Evolutionary conservation across 805 yeast genomes (phyloP).

Genomic region (Vanderwaltozyma tropicalis): DNA sequence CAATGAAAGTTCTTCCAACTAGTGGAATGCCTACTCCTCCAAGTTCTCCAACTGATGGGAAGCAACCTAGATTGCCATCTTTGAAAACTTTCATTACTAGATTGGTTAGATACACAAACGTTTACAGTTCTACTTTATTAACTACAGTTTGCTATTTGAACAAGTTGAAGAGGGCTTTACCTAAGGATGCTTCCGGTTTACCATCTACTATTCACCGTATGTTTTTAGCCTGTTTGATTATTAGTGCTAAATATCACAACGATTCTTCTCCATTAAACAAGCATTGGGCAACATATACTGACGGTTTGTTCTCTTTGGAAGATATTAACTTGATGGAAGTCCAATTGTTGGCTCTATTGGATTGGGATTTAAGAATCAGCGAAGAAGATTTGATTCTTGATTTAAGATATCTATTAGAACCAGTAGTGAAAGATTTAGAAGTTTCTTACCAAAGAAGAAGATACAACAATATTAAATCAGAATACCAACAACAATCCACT

Average conservation of each 20-base stretch:
- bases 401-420: conserved; percentile 61
- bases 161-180: conserved; percentile 48
- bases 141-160: conserved; percentile 61
- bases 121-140: conserved; percentile 71
- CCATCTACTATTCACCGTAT: conserved; percentile 76
- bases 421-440: conserved; percentile 48
- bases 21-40: conserved; percentile 28
- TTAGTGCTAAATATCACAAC: conserved; percentile 65
- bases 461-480: conserved; percentile 4
- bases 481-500: conserved; percentile 1
- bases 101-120: conserved; percentile 64
- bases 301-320: conserved; percentile 54
- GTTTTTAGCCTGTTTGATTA: conserved; percentile 60
- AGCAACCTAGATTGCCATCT: conserved; percentile 38
- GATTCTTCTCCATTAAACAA: conserved; percentile 69
- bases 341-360: conserved; percentile 54
- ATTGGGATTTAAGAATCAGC: conserved; percentile 63
- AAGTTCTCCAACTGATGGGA: conserved; percentile 16
- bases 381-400: conserved; percentile 58
- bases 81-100: conserved; percentile 64
- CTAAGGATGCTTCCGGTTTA: conserved; percentile 62
- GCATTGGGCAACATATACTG: conserved; percentile 75
- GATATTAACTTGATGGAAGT: conserved; percentile 77
- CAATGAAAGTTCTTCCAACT: conserved; percentile 56
- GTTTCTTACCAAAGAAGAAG: conserved; percentile 19